phyloP scores from a whole-genome alignment of 306 rosid species.

The Quercus aquifolioides region DNA sequence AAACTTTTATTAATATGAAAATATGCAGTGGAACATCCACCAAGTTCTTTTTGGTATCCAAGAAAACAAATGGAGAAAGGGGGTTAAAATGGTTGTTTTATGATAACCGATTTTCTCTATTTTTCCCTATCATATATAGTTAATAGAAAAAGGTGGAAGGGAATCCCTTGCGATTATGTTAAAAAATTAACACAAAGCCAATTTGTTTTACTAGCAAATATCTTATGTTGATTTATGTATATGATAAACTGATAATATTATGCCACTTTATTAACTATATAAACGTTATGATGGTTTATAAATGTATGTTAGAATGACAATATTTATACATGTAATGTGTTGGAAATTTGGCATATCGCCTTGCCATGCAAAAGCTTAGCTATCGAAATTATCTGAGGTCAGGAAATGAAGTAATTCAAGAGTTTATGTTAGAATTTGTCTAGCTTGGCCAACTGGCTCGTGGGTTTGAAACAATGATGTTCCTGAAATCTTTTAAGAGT shows the following conservation, averaged over 20 bases:
- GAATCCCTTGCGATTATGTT: neutral
- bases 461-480: too few relatives aligned
- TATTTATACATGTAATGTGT: neutral
- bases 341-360: too few relatives aligned
- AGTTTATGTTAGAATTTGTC: too few relatives aligned
- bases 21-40: neutral
- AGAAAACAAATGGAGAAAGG: neutral
- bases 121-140: neutral
- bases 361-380: too few relatives aligned
- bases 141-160: neutral
- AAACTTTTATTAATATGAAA: neutral
- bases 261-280: neutral
- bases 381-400: too few relatives aligned
- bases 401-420: too few relatives aligned
- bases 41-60: neutral
- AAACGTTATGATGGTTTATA: neutral
- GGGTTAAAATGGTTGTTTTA: constrained; percentile 5
- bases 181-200: neutral
- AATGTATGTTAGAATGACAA: neutral
- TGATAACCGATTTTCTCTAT: neutral
- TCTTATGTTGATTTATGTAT: too few relatives aligned
- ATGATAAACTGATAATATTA: neutral
- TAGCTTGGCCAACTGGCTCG: too few relatives aligned
- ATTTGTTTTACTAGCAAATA: too few relatives aligned
- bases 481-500: too few relatives aligned